Percentiles rank a stretch among this genome's conserved stretches.
phyloP scores from a whole-genome alignment of 257 asterid genomes.

The Nicotiana benthamiana region DNA sequence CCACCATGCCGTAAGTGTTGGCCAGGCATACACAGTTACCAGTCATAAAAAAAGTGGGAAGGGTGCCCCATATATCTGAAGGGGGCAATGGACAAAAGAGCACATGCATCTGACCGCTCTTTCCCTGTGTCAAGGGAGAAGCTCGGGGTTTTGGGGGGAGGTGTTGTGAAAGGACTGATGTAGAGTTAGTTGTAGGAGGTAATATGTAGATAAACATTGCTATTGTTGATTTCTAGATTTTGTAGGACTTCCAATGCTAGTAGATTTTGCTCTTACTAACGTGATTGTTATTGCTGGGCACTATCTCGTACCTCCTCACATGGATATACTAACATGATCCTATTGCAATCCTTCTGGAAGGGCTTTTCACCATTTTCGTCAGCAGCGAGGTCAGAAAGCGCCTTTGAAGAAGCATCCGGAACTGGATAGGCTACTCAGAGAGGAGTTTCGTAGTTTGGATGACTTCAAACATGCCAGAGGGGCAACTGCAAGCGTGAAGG shows the following conservation, averaged over 20 bases:
- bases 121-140: not conserved
- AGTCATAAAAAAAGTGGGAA: not conserved
- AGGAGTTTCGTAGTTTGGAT: conserved; percentile 50
- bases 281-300: not conserved
- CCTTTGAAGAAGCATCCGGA: conserved; percentile 55
- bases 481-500: conserved; percentile 22
- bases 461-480: conserved; percentile 57
- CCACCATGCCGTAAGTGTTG: too few relatives aligned
- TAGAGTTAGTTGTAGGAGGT: not conserved
- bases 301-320: not conserved
- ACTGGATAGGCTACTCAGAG: conserved; percentile 58
- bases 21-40: too few relatives aligned
- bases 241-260: not conserved
- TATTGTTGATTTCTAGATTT: not conserved
- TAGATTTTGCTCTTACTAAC: not conserved
- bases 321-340: not conserved
- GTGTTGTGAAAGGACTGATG: not conserved
- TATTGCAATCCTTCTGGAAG: conserved; percentile 27
- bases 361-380: conserved; percentile 81
- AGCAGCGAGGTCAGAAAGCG: conserved; percentile 27
- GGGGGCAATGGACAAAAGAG: not conserved
- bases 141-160: not conserved
- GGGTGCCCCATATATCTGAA: not conserved
- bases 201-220: not conserved
- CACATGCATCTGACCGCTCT: not conserved